Base-by-base conservation (phyloP, 768 basidiomycete species). In the Coprinopsis cinerea region DNA sequence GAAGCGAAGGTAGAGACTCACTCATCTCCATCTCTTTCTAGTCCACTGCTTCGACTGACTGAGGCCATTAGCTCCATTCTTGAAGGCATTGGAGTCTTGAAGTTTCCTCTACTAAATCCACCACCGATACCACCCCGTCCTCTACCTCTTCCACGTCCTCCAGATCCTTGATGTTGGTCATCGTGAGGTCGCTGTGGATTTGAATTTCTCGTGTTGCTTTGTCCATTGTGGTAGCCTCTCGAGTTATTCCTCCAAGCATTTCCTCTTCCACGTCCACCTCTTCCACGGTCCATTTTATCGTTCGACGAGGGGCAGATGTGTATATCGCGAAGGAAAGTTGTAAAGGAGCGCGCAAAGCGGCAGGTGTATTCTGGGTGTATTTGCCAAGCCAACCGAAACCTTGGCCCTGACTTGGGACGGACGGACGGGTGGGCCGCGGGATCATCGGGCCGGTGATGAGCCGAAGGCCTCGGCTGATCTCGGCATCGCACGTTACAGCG, bases 21-120 rank as follows among this genome's bases (percentile, higher is more conserved):
- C 88, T 77, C 74, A 66, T 88, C 83, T 32, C 88, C 86, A 52
- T 80, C 85, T 55, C 77, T 81, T 56, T 83, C 83, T 22, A 88
- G 61, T 9, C 88, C 86, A 55, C 87, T 83, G 57, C 85, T 87
- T 34, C 88, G 74, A 59, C 87, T 89, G 41, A 88, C 78, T 1
- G 85, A 85, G 1, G 86, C 75, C 42, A 89, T 76, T 44, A 76
- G 66, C 51, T 85, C 79, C 81, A 88, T 82, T 37, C 42, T 48
- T 17, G 53, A 45, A 14, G 35, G 32, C 17, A 44, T 14, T 13
- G 45, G 25, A 32, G 43, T 46, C 55, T 51, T 50, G 24, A 47
- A 46, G 9, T 45, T 25, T n/a, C 49, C 56, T 39, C 53, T 25
- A 11, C 39, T 26, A 17, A 47, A 56, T 22, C 56, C 47, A 45